Evolutionary conservation across 2,329 filamentous ascomycete genomes (phyloP).

Genomic region (Cladosporium cucumerinum): DNA sequence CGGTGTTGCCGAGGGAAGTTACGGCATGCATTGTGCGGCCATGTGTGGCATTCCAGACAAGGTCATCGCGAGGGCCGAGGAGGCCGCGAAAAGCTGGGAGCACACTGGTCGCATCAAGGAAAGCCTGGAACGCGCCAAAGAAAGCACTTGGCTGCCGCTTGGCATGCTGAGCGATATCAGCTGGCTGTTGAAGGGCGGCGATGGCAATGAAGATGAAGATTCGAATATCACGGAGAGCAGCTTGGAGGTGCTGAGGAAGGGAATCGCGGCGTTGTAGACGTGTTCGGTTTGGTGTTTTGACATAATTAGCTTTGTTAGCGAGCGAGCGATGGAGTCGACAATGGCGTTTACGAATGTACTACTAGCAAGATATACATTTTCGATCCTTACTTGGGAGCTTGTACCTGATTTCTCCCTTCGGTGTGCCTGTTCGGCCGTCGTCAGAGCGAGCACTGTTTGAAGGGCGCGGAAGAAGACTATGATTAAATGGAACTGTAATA

Average conservation of each 20-base stretch:
- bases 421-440: too few species aligned
- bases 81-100: slow-evolving; percentile 88
- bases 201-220: slow-evolving; percentile 27
- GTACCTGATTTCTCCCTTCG: not conserved
- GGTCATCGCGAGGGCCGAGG: slow-evolving; percentile 82
- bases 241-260: slow-evolving; percentile 55
- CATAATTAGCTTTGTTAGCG: not conserved
- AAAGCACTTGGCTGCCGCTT: slow-evolving; percentile 75
- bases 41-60: slow-evolving; percentile 91
- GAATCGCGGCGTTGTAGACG: slow-evolving; percentile 52
- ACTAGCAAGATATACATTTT: not conserved
- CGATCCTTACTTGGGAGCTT: not conserved
- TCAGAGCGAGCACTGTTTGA: not conserved
- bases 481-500: not conserved
- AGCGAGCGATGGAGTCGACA: not conserved
- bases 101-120: slow-evolving; percentile 89
- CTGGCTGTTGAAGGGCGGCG: slow-evolving; percentile 62
- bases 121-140: slow-evolving; percentile 69
- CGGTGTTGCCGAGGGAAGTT: slow-evolving; percentile 91
- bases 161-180: slow-evolving; percentile 86
- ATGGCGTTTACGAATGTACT: not conserved
- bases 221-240: slow-evolving; percentile 47
- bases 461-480: not conserved
- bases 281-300: not conserved
- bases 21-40: slow-evolving; percentile 97